Evolutionary conservation across 306 rosid genomes (phyloP), one percentile per base, ranked within the genome.

Genomic region (Comarum palustre): DNA sequence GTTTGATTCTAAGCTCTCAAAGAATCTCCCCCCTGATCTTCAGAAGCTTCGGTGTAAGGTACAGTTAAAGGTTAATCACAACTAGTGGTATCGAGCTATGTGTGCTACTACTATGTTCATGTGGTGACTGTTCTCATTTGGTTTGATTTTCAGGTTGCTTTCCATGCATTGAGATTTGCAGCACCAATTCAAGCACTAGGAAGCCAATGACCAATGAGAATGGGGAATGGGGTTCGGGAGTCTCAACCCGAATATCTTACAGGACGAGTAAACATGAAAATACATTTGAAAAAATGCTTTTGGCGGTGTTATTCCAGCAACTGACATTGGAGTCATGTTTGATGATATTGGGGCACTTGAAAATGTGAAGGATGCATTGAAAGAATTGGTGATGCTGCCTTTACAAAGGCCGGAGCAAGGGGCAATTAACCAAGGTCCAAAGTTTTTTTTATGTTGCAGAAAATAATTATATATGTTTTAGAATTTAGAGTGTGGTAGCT

Each of bases 21-120:
- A 84, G 85, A 87, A 84, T 80, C 91, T 84, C 15, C 87, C 85
- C 20, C 50, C 80, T 6, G 88, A 87, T 73, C 62, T 87, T 71
- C 91, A 84, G 75, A 87, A 87, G 82, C 89, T 87, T 54, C 78
- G 79, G 32, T 87, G 87, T 20, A 87, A 87, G 88, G 85, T 86
- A n/a, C n/a, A n/a, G n/a, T n/a, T n/a, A 16, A 58, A 2, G 45
- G 6, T 50, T 7, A 14, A 50, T 52, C 38, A 5, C 57, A 0
- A 13, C 15, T 11, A 36, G 31, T 27, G 7, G 10, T 38, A 69
- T 19, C 6, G 14, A 64, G 50, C 64, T 27, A 58, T 47, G 8
- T 36, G 11, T 32, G 19, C 17, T 19, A 32, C 27, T 14, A 17
- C 54, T 43, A 42, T 47, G 69, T 24, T 70, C 9, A 48, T 19